Evolutionary conservation across 2,329 filamentous ascomycete species (phyloP).

Genomic region (Camillea tinctor): DNA sequence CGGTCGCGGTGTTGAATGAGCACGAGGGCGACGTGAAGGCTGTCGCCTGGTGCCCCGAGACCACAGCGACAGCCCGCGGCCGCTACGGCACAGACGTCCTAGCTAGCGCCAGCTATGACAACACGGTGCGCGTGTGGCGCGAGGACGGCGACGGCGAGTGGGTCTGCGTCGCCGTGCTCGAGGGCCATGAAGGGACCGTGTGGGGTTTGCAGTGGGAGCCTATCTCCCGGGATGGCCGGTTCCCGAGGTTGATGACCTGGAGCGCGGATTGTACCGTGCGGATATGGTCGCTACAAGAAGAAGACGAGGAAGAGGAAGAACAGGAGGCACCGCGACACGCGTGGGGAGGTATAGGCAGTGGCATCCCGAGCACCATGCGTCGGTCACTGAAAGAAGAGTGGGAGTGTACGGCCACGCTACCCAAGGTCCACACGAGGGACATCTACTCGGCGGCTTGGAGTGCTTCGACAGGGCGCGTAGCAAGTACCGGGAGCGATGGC

Average conservation of each 20-base stretch:
- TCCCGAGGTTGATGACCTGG: constrained; percentile 72
- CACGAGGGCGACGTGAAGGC: constrained; percentile 95
- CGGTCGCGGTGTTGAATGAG: constrained; percentile 89
- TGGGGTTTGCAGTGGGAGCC: constrained; percentile 81
- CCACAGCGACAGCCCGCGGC: constrained; percentile 42
- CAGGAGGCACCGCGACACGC: constrained; percentile 35
- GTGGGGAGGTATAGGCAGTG: constrained; percentile 48
- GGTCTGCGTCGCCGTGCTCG: constrained; percentile 80
- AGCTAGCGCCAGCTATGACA: constrained; percentile 90
- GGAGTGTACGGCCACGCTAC: constrained; percentile 74
- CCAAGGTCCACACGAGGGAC: constrained; percentile 72
- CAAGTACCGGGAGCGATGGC: constrained; percentile 88
- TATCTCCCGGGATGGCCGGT: constrained; percentile 39
- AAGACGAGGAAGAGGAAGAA: constrained; percentile 46
- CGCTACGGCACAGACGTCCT: constrained; percentile 67
- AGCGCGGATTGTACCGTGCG: constrained; percentile 80
- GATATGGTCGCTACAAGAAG: constrained; percentile 70
- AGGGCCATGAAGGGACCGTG: constrained; percentile 81
- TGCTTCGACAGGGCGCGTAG: constrained; percentile 69
- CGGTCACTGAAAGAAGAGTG: constrained; percentile 77
- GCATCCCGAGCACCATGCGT: constrained; percentile 86
- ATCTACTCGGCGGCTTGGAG: constrained; percentile 89
- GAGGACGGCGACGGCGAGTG: constrained; percentile 89
- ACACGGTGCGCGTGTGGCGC: constrained; percentile 83
- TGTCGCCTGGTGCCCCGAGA: constrained; percentile 84